Conservation (phyloP, 495 filamentous ascomycete species). For the Halenospora varia region DNA sequence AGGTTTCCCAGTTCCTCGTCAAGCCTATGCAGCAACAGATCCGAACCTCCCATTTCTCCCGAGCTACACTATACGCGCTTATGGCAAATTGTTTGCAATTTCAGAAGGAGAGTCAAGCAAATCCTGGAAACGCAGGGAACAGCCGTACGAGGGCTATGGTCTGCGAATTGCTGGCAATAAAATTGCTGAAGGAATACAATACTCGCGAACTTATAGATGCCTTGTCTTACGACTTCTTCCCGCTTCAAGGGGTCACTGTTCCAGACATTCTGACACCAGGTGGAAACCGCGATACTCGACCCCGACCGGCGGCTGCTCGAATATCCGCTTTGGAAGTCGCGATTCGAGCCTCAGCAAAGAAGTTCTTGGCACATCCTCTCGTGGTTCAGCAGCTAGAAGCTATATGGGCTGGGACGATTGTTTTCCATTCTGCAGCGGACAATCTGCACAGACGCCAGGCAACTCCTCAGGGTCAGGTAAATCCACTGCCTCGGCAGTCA, state of each 20-base stretch:
- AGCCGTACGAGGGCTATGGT: constrained; percentile 80
- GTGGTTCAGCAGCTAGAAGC: constrained; percentile 91
- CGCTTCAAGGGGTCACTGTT: constrained; percentile 61
- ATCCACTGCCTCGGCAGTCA: constrained; percentile 19
- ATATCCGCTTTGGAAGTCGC: constrained; percentile 89
- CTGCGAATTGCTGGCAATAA: constrained; percentile 88
- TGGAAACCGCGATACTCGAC: constrained; percentile 14
- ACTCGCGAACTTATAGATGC: constrained; percentile 88
- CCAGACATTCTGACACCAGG: constrained; percentile 26
- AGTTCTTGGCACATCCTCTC: constrained; percentile 82
- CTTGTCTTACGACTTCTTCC: constrained; percentile 90
- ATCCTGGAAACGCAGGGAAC: constrained; percentile 77
- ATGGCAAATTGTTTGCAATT: constrained; percentile 95
- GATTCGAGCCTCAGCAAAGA: constrained; percentile 84
- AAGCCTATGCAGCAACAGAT: constrained; percentile 89
- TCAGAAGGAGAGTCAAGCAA: constrained; percentile 73
- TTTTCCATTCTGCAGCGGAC: constrained; percentile 81
- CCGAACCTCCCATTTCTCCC: constrained; percentile 70
- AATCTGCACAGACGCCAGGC: constrained; percentile 60
- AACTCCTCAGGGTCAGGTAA: background rate
- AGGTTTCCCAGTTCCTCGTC: constrained; percentile 90
- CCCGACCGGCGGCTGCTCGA: constrained; percentile 49
- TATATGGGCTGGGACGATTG: constrained; percentile 92
- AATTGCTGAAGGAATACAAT: constrained; percentile 81
- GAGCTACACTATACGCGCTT: constrained; percentile 81